Evolutionary conservation across 2,329 filamentous ascomycete species (phyloP), one percentile per base, ranked within the genome.

Genomic region (Aspergillus texensis): DNA sequence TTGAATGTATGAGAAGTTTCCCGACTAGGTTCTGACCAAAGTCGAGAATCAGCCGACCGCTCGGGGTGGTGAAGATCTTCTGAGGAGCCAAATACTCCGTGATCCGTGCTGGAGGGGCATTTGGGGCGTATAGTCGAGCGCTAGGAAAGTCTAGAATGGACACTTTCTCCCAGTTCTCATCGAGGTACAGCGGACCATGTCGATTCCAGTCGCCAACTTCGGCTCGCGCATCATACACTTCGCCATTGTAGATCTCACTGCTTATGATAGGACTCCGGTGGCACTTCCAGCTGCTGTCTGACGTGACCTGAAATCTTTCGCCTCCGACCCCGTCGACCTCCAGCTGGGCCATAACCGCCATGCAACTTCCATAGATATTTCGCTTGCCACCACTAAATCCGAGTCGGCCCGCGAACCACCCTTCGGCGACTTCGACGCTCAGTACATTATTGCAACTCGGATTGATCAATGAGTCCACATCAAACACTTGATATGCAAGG

Each of bases 21-120:
- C 86, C 86, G 0, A 87, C 85, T 0, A 88, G 74, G 66, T 88
- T 87, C 68, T 88, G 85, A 1, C 85, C 85, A 69, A 88, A 87
- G 65, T 88, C 85, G 34, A 88, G 61, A 1, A 87, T 73, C 0
- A 75, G 81, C 66, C 84, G 84, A 5, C 83, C 82, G 0, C 79
- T 78, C 0, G 76, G 73, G 0, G 79, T 77, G 4, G 41, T 68
- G 26, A 77, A 69, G 6, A 78, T 71, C 1, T 71, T 50, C 4
- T 62, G 54, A 0, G 77, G 72, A n/a, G 66, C 68, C 41, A 76
- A 45, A 30, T 62, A 68, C 63, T 80, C 70, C 0, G 72, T 73
- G 6, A 72, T 68, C 16, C 81, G 75, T 0, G 85, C 79, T 0
- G 83, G 83, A 2, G 83, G 78, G 0, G 74, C 77, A 62, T 82